phyloP scores from a whole-genome alignment of 495 filamentous ascomycete genomes.

The Ramalina peruviana region DNA sequence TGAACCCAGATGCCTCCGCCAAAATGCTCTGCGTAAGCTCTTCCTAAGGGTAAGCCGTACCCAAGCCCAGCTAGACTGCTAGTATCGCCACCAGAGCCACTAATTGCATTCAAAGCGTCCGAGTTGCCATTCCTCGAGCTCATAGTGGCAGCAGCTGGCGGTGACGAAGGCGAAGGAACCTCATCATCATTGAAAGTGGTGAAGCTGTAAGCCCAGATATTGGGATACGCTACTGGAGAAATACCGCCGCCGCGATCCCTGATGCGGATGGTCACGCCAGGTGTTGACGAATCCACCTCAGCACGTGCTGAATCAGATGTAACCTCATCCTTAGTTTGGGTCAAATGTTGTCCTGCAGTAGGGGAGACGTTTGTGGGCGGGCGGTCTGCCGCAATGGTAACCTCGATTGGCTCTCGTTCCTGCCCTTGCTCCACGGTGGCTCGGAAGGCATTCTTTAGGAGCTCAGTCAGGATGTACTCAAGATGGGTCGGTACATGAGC shows the following conservation, averaged over 20 bases:
- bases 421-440: conserved; percentile 74
- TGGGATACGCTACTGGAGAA: conserved; percentile 58
- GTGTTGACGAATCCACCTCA: conserved; percentile 39
- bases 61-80: conserved; percentile 83
- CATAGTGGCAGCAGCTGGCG: neutral
- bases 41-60: conserved; percentile 80
- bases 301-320: neutral
- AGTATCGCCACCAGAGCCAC: conserved; percentile 46
- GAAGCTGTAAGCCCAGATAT: conserved; percentile 94
- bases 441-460: conserved; percentile 92
- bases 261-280: conserved; percentile 88
- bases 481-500: conserved; percentile 90
- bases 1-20: conserved; percentile 90
- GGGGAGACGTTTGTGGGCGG: conserved; percentile 36
- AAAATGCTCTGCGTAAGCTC: conserved; percentile 97
- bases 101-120: conserved; percentile 62
- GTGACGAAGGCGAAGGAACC: conserved; percentile 2
- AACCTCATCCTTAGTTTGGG: neutral
- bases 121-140: conserved; percentile 31
- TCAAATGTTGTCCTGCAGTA: neutral
- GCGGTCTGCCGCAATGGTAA: conserved; percentile 73
- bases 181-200: conserved; percentile 76
- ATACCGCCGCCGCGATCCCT: conserved; percentile 93
- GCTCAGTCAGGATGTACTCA: conserved; percentile 92
- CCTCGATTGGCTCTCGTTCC: conserved; percentile 67